Conservation (phyloP, 2,329 filamentous ascomycete species). For the Paradendryphiella salina region DNA sequence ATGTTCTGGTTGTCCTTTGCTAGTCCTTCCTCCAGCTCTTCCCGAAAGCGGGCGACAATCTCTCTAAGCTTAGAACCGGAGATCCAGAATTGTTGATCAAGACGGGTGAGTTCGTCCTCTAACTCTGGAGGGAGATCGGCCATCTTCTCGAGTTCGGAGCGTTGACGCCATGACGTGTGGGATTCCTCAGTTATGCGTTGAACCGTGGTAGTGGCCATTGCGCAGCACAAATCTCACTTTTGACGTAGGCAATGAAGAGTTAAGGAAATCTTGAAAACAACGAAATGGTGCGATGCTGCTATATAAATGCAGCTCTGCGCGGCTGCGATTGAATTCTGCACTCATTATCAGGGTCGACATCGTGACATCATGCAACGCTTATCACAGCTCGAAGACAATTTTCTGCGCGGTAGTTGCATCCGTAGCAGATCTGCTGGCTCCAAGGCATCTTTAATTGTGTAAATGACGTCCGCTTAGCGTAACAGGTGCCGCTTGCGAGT, state of each 20-base stretch:
- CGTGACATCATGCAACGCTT: constrained; percentile 21
- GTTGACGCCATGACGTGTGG: constrained; percentile 26
- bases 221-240: neutral
- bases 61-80: constrained; percentile 24
- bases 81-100: constrained; percentile 34
- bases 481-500: constrained; percentile 7
- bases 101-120: constrained; percentile 24
- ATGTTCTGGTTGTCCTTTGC: constrained; percentile 27
- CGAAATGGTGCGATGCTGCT: too few species aligned
- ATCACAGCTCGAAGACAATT: too few species aligned
- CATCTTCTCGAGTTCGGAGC: constrained; percentile 24
- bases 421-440: too few species aligned
- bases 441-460: neutral
- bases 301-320: neutral
- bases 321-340: neutral
- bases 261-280: too few species aligned
- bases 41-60: constrained; percentile 27
- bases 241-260: neutral
- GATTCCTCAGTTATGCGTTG: constrained; percentile 11
- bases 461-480: constrained; percentile 12
- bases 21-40: constrained; percentile 33
- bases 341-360: constrained; percentile 12
- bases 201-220: constrained; percentile 21
- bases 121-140: constrained; percentile 23
- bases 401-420: too few species aligned